Percentiles rank a stretch among this genome's conserved stretches.
Evolutionary conservation across 139 green algal species (phyloP).

Genomic region (Volvox africanus): DNA sequence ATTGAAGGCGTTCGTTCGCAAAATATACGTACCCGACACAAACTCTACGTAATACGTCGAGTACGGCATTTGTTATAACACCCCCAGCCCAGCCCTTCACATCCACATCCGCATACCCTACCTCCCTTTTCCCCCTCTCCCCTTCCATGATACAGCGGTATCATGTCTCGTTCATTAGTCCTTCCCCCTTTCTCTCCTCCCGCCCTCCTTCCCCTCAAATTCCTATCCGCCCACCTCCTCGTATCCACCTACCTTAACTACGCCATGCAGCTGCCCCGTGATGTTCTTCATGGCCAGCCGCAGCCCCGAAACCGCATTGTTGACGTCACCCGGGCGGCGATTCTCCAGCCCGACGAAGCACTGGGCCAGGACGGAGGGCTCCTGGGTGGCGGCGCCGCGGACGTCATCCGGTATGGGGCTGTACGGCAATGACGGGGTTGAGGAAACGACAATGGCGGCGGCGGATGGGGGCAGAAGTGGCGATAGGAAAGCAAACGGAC

Average conservation of each 20-base stretch:
- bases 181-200: too few relatives aligned
- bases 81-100: too few relatives aligned
- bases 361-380: conserved; percentile 44
- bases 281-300: conserved; percentile 68
- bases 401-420: conserved; percentile 52
- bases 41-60: too few relatives aligned
- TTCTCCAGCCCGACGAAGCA: conserved; percentile 63
- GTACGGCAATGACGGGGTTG: not conserved
- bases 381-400: conserved; percentile 50
- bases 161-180: too few relatives aligned
- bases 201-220: too few relatives aligned
- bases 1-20: too few relatives aligned
- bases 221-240: not conserved
- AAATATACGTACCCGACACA: too few relatives aligned
- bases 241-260: conserved; percentile 65
- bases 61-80: too few relatives aligned
- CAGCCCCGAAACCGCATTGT: conserved; percentile 65
- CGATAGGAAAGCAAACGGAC: not conserved
- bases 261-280: conserved; percentile 60
- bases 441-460: not conserved
- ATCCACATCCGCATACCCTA: too few relatives aligned
- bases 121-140: too few relatives aligned
- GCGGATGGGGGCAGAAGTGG: not conserved
- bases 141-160: too few relatives aligned
- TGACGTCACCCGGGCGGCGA: conserved; percentile 57